Percentiles rank a stretch among this genome's conserved stretches.
Evolutionary conservation across 139 green algal genomes (phyloP).

Genomic region (Ostreobium quekettii): DNA sequence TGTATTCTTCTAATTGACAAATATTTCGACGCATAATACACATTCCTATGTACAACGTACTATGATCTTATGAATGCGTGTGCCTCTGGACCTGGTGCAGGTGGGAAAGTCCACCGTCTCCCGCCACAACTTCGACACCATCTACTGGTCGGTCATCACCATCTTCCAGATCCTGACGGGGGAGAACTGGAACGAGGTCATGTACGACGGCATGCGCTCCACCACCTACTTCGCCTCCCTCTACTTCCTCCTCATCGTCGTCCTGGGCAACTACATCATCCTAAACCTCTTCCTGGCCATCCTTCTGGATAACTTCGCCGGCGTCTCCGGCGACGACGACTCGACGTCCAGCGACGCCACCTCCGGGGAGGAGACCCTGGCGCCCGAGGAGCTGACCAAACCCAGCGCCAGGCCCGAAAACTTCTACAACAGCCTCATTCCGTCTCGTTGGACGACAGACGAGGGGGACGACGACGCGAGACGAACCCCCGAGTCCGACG

Average conservation of each 20-base stretch:
- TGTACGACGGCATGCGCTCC: slow-evolving; percentile 35
- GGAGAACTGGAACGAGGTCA: slow-evolving; percentile 35
- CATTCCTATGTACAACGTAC: too few species aligned
- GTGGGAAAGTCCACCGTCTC: slow-evolving; percentile 35
- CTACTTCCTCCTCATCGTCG: slow-evolving; percentile 46
- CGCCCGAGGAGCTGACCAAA: too few species aligned
- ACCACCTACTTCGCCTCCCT: slow-evolving; percentile 22
- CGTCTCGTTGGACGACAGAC: too few species aligned
- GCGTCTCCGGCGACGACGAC: not conserved
- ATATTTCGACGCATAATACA: too few species aligned
- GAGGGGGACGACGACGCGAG: slow-evolving; percentile 10
- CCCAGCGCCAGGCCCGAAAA: too few species aligned
- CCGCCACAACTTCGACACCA: slow-evolving; percentile 49
- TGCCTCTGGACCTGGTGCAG: too few species aligned
- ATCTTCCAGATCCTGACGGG: slow-evolving; percentile 53
- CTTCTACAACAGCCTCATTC: too few species aligned
- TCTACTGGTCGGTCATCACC: slow-evolving; percentile 43
- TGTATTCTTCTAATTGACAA: too few species aligned
- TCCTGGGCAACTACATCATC: slow-evolving; percentile 63
- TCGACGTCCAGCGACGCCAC: too few species aligned
- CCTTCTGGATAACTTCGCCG: slow-evolving; percentile 49
- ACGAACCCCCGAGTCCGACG: too few species aligned
- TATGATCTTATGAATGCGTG: too few species aligned
- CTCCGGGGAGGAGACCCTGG: too few species aligned
- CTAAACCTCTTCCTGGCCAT: slow-evolving; percentile 79